Percentiles rank a stretch among this genome's conserved stretches.
Conservation (phyloP, 1,284 basidiomycete species). For the Apiotrichum mycotoxinovorans region DNA sequence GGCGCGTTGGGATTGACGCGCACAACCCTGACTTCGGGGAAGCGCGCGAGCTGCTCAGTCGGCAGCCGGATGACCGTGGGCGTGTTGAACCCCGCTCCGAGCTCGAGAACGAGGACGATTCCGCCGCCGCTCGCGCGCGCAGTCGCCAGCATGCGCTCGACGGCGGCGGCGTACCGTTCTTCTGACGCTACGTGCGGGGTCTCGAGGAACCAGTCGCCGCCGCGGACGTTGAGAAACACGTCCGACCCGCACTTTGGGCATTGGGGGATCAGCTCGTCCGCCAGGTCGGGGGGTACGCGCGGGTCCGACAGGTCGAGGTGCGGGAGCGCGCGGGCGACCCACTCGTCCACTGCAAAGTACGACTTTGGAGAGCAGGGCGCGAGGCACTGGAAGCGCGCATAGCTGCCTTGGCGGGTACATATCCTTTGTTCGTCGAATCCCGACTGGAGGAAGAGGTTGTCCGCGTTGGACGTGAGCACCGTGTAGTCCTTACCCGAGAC, state of each 20-base stretch:
- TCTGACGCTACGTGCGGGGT: conserved; percentile 2
- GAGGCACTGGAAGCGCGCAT: conserved; percentile 17
- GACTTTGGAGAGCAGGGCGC: neutral
- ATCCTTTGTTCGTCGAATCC: conserved; percentile 4
- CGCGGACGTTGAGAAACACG: conserved; percentile 17
- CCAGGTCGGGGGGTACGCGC: neutral
- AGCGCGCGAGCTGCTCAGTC: conserved; percentile 1
- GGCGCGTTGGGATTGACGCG: neutral
- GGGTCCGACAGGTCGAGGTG: conserved; percentile 9
- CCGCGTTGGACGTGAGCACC: conserved; percentile 18
- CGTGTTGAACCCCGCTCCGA: conserved; percentile 14
- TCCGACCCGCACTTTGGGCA: conserved; percentile 13
- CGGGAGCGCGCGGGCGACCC: neutral
- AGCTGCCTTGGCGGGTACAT: conserved; percentile 13
- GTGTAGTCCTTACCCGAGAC: conserved; percentile 1
- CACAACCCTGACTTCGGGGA: neutral
- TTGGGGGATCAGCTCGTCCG: conserved; percentile 8
- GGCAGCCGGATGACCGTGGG: conserved; percentile 10
- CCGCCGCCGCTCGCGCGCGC: neutral
- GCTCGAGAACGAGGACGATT: conserved; percentile 12
- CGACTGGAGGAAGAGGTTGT: conserved; percentile 13
- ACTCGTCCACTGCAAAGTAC: conserved; percentile 7
- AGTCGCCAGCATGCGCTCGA: neutral
- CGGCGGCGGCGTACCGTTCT: conserved; percentile 1
- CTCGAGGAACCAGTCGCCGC: conserved; percentile 17